phyloP scores from a whole-genome alignment of 768 basidiomycete genomes.

The Sporobolomyces phaffii region DNA sequence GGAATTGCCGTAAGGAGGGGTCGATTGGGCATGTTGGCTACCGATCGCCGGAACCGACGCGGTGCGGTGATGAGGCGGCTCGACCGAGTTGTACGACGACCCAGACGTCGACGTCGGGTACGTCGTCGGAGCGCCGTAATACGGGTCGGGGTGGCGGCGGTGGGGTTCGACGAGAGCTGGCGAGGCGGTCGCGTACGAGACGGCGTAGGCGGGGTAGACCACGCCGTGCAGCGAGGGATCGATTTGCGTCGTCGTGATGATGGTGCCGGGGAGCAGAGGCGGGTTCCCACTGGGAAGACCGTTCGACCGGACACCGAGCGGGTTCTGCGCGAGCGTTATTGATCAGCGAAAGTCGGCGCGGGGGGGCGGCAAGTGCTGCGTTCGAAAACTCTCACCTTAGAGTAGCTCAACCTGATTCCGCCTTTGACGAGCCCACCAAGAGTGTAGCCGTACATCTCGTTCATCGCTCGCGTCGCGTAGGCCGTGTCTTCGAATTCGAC shows the following conservation, averaged over 20 bases:
- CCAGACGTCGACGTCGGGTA: not conserved
- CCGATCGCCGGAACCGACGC: not conserved
- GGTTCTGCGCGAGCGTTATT: constrained; percentile 61
- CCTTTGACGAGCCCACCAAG: constrained; percentile 87
- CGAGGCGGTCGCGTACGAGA: not conserved
- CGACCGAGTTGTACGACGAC: not conserved
- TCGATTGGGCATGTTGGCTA: not conserved
- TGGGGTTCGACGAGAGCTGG: constrained; percentile 8
- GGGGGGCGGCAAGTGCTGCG: too few relatives aligned
- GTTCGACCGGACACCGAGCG: constrained; percentile 58
- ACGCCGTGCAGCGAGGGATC: not conserved
- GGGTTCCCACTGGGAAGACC: constrained; percentile 15
- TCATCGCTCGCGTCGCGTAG: constrained; percentile 76
- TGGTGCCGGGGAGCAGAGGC: not conserved
- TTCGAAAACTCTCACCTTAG: constrained; percentile 54
- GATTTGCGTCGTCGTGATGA: not conserved
- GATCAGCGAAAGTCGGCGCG: too few relatives aligned
- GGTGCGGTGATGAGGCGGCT: not conserved
- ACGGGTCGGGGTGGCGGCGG: constrained; percentile 30
- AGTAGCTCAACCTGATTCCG: constrained; percentile 89
- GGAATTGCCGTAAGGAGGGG: not conserved
- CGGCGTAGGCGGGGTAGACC: constrained; percentile 1
- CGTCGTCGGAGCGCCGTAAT: constrained; percentile 8
- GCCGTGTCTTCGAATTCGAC: constrained; percentile 95
- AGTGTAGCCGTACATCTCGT: constrained; percentile 84